These are phyloP conservation scores for Bryopsis sp. DNA, from an alignment of 139 green algal genomes.

Conservation along the genomic window DNA sequence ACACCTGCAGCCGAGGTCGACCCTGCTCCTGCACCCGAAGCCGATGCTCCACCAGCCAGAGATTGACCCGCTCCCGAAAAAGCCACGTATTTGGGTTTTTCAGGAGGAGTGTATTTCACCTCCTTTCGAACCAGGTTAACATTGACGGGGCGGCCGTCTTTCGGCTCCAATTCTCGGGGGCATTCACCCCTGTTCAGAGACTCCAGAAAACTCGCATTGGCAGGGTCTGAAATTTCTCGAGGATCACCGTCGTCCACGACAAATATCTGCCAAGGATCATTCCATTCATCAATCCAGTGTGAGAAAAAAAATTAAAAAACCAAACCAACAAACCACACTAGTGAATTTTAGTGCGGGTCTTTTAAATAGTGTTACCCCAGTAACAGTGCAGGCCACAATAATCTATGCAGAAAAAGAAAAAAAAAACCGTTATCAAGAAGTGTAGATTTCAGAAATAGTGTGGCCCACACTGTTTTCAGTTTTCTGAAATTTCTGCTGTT, in stretches of 20 bases:
- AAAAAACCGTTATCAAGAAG: too few species aligned
- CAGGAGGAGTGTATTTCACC: constrained; percentile 52
- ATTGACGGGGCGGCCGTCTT: constrained; percentile 32
- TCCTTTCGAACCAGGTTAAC: constrained; percentile 79
- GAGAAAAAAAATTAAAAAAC: too few species aligned
- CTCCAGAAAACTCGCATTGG: constrained; percentile 43
- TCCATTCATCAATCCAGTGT: background rate
- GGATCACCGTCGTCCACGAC: constrained; percentile 63
- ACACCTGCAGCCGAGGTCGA: background rate
- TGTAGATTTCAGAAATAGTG: too few species aligned
- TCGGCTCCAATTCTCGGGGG: constrained; percentile 27
- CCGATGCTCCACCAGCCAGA: constrained; percentile 27
- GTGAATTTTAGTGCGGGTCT: too few species aligned
- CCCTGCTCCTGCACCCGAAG: background rate
- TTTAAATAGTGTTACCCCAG: too few species aligned
- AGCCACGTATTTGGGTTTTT: constrained; percentile 44
- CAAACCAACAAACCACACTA: too few species aligned
- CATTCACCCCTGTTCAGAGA: constrained; percentile 23
- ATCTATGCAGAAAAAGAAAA: too few species aligned
- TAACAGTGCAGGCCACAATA: too few species aligned
- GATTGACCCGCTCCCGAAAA: constrained; percentile 60
- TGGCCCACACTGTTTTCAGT: too few species aligned
- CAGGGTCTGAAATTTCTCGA: constrained; percentile 47
- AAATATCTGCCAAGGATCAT: constrained; percentile 35
- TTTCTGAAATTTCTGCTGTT: too few species aligned